These are phyloP conservation scores for Sphagnum tenellum DNA, from an alignment of 225 moss, liverwort and hornwort species.

Conservation along the genomic window DNA sequence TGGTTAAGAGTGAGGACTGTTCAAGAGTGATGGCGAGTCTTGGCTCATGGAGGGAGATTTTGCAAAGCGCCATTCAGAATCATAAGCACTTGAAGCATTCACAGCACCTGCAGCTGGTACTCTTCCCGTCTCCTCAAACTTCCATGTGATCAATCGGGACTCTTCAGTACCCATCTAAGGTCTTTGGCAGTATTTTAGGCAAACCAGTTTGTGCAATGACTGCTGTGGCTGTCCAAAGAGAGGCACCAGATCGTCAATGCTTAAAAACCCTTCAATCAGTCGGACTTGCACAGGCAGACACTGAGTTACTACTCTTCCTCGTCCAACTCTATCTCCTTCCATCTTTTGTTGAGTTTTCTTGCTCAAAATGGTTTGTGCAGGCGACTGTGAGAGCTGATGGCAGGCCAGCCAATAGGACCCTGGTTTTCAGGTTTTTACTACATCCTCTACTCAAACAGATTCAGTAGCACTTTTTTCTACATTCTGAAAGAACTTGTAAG, in stretches of 20 bases:
- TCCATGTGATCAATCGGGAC: neutral
- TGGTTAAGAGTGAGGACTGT: too few species aligned
- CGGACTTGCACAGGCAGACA: neutral
- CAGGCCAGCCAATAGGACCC: constrained; percentile 78
- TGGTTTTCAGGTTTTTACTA: constrained; percentile 68
- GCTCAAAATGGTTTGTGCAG: constrained; percentile 22
- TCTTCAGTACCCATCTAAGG: neutral
- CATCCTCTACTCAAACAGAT: neutral
- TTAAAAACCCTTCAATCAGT: neutral
- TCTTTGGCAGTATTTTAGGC: neutral
- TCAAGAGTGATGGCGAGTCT: constrained; percentile 28
- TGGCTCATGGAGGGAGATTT: constrained; percentile 70
- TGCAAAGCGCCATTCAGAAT: constrained; percentile 65
- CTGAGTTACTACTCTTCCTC: too few species aligned
- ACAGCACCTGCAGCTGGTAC: constrained; percentile 73
- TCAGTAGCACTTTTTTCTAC: neutral
- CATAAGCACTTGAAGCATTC: constrained; percentile 77
- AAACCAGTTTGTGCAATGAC: neutral
- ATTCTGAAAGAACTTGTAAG: neutral
- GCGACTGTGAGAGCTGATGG: constrained; percentile 86
- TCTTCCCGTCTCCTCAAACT: neutral
- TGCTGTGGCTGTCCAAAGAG: neutral
- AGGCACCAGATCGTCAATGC: neutral
- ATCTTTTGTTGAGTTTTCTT: neutral
- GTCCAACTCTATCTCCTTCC: too few species aligned